Conservation (phyloP, 2,329 filamentous ascomycete genomes). For the Chaetothyriales sp. region DNA sequence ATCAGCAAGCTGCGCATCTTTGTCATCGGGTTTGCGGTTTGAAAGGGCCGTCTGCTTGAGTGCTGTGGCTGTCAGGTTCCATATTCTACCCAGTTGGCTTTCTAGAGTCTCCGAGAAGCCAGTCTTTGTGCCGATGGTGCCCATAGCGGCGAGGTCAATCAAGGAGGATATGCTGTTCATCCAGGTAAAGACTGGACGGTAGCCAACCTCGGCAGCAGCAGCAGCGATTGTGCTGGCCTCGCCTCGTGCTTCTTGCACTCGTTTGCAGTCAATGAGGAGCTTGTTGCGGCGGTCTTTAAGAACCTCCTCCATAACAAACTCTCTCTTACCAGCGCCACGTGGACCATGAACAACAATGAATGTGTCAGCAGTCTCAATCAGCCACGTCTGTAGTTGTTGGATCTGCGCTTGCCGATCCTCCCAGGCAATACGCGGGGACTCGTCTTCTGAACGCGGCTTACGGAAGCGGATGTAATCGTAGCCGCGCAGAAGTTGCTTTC, state of each 20-base stretch:
- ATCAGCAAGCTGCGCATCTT: slow-evolving; percentile 55
- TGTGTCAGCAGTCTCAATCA: slow-evolving; percentile 76
- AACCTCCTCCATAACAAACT: slow-evolving; percentile 73
- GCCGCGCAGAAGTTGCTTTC: slow-evolving; percentile 40
- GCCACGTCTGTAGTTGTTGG: slow-evolving; percentile 65
- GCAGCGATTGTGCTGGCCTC: slow-evolving; percentile 73
- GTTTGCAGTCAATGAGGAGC: slow-evolving; percentile 80
- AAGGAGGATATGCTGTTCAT: slow-evolving; percentile 89
- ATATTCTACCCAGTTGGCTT: slow-evolving; percentile 75
- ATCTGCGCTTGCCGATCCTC: slow-evolving; percentile 72
- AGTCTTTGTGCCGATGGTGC: slow-evolving; percentile 84
- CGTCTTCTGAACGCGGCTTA: slow-evolving; percentile 41
- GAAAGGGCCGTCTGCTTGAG: slow-evolving; percentile 63
- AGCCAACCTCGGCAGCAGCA: slow-evolving; percentile 71
- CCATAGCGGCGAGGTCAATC: slow-evolving; percentile 80
- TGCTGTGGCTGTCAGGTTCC: slow-evolving; percentile 65
- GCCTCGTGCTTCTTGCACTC: slow-evolving; percentile 76
- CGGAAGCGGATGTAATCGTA: slow-evolving; percentile 30
- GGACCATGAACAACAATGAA: slow-evolving; percentile 91
- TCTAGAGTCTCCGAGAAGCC: slow-evolving; percentile 90
- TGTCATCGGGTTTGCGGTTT: slow-evolving; percentile 53
- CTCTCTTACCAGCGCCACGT: slow-evolving; percentile 76
- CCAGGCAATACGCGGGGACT: slow-evolving; percentile 67
- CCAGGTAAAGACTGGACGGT: slow-evolving; percentile 88
- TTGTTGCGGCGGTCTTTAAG: slow-evolving; percentile 62